Evolutionary conservation across 208 protist genomes (phyloP).

Genomic region (Leishmania lainsoni): DNA sequence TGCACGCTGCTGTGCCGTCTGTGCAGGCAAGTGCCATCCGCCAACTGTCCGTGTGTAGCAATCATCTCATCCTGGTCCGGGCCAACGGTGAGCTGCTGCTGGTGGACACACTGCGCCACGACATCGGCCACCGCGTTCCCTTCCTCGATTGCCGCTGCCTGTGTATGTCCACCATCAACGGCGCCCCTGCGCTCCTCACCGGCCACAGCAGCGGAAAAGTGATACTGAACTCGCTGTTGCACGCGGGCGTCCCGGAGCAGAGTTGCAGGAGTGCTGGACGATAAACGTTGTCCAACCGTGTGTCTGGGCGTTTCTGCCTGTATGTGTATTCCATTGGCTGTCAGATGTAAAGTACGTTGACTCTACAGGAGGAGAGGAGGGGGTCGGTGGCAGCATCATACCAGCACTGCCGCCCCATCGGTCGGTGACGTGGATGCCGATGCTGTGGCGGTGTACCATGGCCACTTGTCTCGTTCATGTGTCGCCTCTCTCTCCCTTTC

Average conservation of each 20-base stretch:
- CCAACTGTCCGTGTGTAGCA: conserved; percentile 11
- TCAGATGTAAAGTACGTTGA: conserved; percentile 7
- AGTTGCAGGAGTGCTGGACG: neutral
- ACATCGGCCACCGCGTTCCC: conserved; percentile 25
- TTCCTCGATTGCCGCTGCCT: conserved; percentile 24
- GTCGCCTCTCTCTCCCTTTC: neutral
- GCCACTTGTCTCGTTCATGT: neutral
- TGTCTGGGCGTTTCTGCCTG: neutral
- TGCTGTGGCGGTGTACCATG: neutral
- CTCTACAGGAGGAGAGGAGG: neutral
- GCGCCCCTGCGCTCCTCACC: conserved; percentile 28
- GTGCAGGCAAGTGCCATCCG: conserved; percentile 14
- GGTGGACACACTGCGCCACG: conserved; percentile 26
- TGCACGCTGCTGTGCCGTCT: conserved; percentile 21
- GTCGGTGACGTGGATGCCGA: neutral
- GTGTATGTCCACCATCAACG: conserved; percentile 25
- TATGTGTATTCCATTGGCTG: neutral
- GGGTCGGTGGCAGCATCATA: neutral
- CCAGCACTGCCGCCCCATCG: neutral
- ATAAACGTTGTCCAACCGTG: neutral
- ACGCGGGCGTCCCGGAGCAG: conserved; percentile 2
- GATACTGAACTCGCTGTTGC: conserved; percentile 24
- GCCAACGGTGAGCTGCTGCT: conserved; percentile 30
- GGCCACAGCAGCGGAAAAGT: conserved; percentile 36
- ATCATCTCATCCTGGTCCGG: conserved; percentile 25